A percentile compares a stretch with the other conserved stretches of the same genome.
phyloP scores from a whole-genome alignment of 2,329 filamentous ascomycete species.

The Botrytis tulipae region DNA sequence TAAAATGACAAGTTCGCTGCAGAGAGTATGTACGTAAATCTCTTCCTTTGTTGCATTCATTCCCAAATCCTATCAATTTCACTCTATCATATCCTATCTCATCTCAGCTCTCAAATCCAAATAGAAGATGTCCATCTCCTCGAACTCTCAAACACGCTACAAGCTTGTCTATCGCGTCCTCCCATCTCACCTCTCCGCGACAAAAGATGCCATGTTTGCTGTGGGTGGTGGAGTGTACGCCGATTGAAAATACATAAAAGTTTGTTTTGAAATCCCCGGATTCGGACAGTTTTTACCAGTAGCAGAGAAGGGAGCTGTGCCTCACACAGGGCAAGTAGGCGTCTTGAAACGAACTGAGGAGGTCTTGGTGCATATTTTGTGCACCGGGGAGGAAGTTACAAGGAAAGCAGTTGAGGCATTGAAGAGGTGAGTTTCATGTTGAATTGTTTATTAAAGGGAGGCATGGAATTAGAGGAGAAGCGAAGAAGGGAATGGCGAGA shows the following conservation, averaged over 20 bases:
- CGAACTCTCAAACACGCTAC: conserved; percentile 29
- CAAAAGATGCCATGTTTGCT: conserved; percentile 56
- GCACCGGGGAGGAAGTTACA: conserved; percentile 55
- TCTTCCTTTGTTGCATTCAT: not conserved
- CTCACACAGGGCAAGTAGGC: conserved; percentile 58
- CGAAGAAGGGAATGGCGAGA: not conserved
- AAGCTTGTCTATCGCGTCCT: conserved; percentile 53
- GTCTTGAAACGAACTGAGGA: conserved; percentile 59
- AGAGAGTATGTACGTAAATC: not conserved
- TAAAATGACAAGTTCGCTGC: not conserved
- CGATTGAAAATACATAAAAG: conserved; percentile 53
- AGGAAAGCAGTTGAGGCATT: conserved; percentile 58
- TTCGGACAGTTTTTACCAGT: conserved; percentile 66
- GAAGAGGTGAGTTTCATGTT: conserved; percentile 53
- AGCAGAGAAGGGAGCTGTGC: conserved; percentile 53
- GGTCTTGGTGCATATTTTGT: conserved; percentile 60
- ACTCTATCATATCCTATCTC: not conserved
- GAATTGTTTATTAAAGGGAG: not conserved
- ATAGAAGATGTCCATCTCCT: not conserved
- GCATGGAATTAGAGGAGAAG: not conserved
- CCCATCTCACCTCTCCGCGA: conserved; percentile 43
- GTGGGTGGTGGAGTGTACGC: conserved; percentile 54
- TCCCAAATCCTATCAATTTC: not conserved
- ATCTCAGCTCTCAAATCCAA: not conserved
- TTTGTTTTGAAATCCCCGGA: conserved; percentile 51